These are phyloP conservation scores for Begonia fuchsioides DNA, from an alignment of 306 rosid genomes.

Conservation along the genomic window DNA sequence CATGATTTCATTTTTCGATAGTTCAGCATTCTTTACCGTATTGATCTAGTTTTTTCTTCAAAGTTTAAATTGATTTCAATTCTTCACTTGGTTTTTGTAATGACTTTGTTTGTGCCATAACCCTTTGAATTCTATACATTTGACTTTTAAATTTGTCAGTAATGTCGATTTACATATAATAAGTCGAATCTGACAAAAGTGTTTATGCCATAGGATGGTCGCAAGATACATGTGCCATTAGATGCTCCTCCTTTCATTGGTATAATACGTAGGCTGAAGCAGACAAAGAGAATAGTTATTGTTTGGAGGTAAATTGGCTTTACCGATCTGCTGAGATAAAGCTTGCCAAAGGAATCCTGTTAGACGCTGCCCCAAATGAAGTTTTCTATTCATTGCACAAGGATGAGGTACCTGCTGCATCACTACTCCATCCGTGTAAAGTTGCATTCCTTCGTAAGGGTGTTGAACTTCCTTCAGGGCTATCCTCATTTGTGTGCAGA, in stretches of 20 bases:
- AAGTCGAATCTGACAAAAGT: background rate
- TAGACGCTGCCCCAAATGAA: conserved; percentile 91
- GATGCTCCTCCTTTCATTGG: conserved; percentile 90
- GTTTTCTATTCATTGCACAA: conserved; percentile 84
- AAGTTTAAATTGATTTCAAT: too few relatives aligned
- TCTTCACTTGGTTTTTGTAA: too few relatives aligned
- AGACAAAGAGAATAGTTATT: conserved; percentile 33
- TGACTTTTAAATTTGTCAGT: too few relatives aligned
- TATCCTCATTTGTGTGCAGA: conserved; percentile 87
- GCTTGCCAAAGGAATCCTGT: conserved; percentile 47
- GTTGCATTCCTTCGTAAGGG: conserved; percentile 90
- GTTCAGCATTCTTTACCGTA: background rate
- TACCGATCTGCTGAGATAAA: conserved; percentile 78
- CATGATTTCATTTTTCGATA: background rate
- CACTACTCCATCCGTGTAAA: conserved; percentile 92
- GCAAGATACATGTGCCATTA: conserved; percentile 64
- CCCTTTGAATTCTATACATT: too few relatives aligned
- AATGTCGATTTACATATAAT: too few relatives aligned
- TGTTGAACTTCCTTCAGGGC: conserved; percentile 81
- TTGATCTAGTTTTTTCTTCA: too few relatives aligned
- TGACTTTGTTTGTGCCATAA: too few relatives aligned
- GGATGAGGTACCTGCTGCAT: conserved; percentile 94
- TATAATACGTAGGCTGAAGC: conserved; percentile 56
- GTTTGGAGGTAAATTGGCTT: conserved; percentile 75
- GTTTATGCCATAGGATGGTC: conserved; percentile 54